Evolutionary conservation across 164 flowering plant species (phyloP).

Genomic region (Aristolochia fimbriata): DNA sequence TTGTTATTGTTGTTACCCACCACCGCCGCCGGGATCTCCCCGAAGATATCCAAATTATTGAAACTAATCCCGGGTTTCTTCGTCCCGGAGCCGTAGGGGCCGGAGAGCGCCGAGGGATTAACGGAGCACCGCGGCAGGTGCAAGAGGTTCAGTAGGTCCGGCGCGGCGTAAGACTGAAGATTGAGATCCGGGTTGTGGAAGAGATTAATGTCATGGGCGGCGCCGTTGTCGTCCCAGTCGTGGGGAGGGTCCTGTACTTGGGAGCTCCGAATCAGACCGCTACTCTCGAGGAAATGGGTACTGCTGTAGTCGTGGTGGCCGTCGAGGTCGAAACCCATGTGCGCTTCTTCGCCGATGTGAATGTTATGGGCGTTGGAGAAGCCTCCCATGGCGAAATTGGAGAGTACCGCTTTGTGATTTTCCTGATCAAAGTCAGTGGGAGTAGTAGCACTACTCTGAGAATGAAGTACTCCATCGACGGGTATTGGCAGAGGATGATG

Average conservation of each 20-base stretch:
- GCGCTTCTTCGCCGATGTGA: slow-evolving; percentile 6
- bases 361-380: slow-evolving; percentile 15
- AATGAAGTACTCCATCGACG: slow-evolving; percentile 2
- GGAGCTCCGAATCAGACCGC: slow-evolving; percentile 15
- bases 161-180: slow-evolving; percentile 25
- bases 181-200: slow-evolving; percentile 11
- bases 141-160: slow-evolving; percentile 51
- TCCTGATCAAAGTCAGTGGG: slow-evolving; percentile 24
- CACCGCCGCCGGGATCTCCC: slow-evolving; percentile 12
- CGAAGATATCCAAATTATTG: slow-evolving; percentile 23
- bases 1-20: slow-evolving; percentile 5
- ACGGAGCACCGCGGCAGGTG: slow-evolving; percentile 38
- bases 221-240: neutral
- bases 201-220: slow-evolving; percentile 9
- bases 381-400: slow-evolving; percentile 23
- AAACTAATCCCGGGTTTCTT: slow-evolving; percentile 11
- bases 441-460: slow-evolving; percentile 9
- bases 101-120: slow-evolving; percentile 23
- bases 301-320: slow-evolving; percentile 19
- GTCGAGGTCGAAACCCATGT: slow-evolving; percentile 14
- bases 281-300: slow-evolving; percentile 19
- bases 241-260: slow-evolving; percentile 23
- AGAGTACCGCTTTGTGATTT: slow-evolving; percentile 11
- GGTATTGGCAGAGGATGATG: neutral
- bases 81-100: no score